phyloP scores from a whole-genome alignment of 306 rosid genomes.

The Glycine soja region DNA sequence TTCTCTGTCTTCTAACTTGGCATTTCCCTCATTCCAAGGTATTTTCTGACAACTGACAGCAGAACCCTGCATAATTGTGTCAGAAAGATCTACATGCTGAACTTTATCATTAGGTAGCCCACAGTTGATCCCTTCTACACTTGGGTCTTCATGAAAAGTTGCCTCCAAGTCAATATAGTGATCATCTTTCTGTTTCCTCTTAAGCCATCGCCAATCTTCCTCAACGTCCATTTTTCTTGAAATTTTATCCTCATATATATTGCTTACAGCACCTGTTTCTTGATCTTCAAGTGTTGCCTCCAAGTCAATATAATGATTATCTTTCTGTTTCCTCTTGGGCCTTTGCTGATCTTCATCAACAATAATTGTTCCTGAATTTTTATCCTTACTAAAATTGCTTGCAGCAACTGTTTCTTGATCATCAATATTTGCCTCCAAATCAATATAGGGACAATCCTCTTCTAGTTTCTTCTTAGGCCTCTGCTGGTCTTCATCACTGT shows the following conservation, averaged over 20 bases:
- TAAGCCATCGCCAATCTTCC: slow-evolving; percentile 46
- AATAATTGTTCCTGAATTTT: slow-evolving; percentile 48
- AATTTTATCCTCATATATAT: slow-evolving; percentile 46
- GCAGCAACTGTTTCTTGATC: slow-evolving; percentile 51
- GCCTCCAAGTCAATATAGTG: slow-evolving; percentile 51
- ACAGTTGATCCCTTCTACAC: slow-evolving; percentile 41
- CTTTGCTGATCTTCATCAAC: slow-evolving; percentile 49
- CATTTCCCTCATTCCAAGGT: slow-evolving; percentile 61
- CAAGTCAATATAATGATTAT: slow-evolving; percentile 49
- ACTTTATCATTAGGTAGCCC: slow-evolving; percentile 51
- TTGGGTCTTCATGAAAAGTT: slow-evolving; percentile 48
- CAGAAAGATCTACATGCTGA: slow-evolving; percentile 57
- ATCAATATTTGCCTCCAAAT: slow-evolving; percentile 47
- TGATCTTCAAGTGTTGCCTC: slow-evolving; percentile 49
- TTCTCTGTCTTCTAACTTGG: slow-evolving; percentile 52
- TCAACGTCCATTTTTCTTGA: slow-evolving; percentile 50
- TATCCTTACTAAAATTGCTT: slow-evolving; percentile 45
- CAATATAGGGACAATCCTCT: slow-evolving; percentile 50
- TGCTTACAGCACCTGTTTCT: slow-evolving; percentile 49
- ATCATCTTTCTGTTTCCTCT: slow-evolving; percentile 52
- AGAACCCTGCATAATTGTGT: slow-evolving; percentile 53
- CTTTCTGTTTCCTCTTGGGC: slow-evolving; percentile 52
- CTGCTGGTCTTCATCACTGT: slow-evolving; percentile 47
- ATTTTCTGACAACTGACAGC: slow-evolving; percentile 44
- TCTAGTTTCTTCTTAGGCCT: slow-evolving; percentile 50